phyloP scores from a whole-genome alignment of 202 grass and related monocot species.

The Panicum hallii region DNA sequence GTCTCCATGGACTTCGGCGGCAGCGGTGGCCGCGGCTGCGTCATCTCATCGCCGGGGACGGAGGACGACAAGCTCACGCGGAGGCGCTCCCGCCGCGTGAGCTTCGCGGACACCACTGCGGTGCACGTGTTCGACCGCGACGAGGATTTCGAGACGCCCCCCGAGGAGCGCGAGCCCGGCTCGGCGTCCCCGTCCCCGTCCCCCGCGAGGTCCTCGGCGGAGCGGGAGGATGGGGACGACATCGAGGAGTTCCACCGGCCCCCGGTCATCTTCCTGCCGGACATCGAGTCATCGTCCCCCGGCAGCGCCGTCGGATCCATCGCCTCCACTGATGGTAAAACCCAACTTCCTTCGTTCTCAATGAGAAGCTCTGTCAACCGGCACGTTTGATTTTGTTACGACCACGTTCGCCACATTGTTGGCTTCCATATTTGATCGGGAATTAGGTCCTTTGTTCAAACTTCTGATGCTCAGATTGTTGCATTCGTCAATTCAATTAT shows the following conservation, averaged over 20 bases:
- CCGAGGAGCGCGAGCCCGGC: constrained; percentile 49
- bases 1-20: constrained; percentile 48
- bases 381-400: background rate
- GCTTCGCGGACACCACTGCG: constrained; percentile 91
- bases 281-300: constrained; percentile 74
- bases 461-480: constrained; percentile 14
- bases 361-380: background rate
- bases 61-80: constrained; percentile 73
- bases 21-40: background rate
- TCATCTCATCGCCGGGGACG: constrained; percentile 51
- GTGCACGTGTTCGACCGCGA: constrained; percentile 92
- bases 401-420: background rate
- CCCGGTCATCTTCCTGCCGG: constrained; percentile 55
- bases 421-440: background rate
- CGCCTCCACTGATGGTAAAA: constrained; percentile 71
- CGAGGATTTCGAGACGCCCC: constrained; percentile 74
- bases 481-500: constrained; percentile 21
- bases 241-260: constrained; percentile 48
- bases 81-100: constrained; percentile 85
- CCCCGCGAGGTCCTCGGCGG: constrained; percentile 20
- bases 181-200: constrained; percentile 29
- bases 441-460: background rate
- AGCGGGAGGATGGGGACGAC: constrained; percentile 37
- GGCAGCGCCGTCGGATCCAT: constrained; percentile 75
- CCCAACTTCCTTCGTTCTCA: background rate